Evolutionary conservation across 1,139 yeast species (phyloP).

Genomic region (Schizosaccharomyces versatilis): DNA sequence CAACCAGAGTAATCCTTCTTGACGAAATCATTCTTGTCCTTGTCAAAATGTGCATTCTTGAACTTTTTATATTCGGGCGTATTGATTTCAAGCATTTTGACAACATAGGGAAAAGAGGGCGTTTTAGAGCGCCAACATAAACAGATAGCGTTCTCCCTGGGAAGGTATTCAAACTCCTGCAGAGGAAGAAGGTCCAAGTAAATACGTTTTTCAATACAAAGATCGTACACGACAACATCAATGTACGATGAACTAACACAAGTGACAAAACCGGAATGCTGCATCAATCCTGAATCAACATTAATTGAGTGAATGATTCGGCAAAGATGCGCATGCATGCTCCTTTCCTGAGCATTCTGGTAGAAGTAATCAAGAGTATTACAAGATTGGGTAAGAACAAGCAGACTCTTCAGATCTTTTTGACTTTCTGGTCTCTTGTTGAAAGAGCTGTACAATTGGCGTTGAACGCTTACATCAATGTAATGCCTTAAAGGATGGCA

Average conservation of each 20-base stretch:
- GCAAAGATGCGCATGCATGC: conserved; percentile 38
- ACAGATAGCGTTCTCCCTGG: background rate
- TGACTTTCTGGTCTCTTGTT: conserved; percentile 12
- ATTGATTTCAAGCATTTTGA: background rate
- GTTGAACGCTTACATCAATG: conserved; percentile 77
- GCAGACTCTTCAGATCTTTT: background rate
- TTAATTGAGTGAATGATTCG: background rate
- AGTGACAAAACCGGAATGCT: background rate
- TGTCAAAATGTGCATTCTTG: background rate
- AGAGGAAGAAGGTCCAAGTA: conserved; percentile 52
- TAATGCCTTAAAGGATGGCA: conserved; percentile 78
- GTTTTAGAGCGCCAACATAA: background rate
- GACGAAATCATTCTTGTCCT: too few relatives aligned
- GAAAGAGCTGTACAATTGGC: conserved; percentile 59
- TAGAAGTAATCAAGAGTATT: background rate
- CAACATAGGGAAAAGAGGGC: background rate
- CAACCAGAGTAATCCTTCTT: too few relatives aligned
- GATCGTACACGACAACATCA: conserved; percentile 81
- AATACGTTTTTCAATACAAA: conserved; percentile 90
- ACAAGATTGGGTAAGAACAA: conserved; percentile 3
- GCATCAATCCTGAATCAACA: background rate
- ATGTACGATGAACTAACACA: conserved; percentile 37
- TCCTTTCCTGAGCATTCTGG: conserved; percentile 63
- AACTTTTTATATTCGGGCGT: background rate
- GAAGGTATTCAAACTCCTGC: background rate